phyloP scores from a whole-genome alignment of 352 stramenopile genomes.

The Phytophthora lateralis region DNA sequence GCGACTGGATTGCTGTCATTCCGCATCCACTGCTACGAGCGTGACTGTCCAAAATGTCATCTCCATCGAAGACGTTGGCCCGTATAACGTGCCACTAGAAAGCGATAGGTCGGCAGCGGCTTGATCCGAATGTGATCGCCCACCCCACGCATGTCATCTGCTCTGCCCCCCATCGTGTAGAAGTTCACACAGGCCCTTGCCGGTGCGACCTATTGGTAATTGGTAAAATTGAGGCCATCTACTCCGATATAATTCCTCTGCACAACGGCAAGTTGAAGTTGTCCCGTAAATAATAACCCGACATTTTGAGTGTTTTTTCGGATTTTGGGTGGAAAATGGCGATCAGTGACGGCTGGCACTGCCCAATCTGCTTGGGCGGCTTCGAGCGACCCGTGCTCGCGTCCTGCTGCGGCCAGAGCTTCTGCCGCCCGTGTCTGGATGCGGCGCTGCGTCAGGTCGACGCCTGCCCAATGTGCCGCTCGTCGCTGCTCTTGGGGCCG shows the following conservation, averaged over 20 bases:
- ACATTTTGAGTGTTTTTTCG: too few species aligned
- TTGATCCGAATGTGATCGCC: background rate
- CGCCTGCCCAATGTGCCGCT: constrained; percentile 64
- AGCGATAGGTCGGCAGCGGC: background rate
- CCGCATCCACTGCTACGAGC: too few species aligned
- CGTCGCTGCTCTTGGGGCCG: constrained; percentile 46
- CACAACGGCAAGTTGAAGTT: constrained; percentile 10
- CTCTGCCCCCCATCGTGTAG: too few species aligned
- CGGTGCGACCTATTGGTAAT: too few species aligned
- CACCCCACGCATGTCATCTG: background rate
- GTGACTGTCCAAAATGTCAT: too few species aligned
- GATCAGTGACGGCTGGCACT: constrained; percentile 36
- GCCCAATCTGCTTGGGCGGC: constrained; percentile 60
- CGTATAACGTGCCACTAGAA: too few species aligned
- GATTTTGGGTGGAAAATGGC: constrained; percentile 14
- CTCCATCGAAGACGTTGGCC: too few species aligned
- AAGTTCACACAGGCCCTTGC: too few species aligned
- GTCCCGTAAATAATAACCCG: background rate
- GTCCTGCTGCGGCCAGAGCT: constrained; percentile 72
- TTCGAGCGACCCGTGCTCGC: constrained; percentile 53
- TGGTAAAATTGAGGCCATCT: too few species aligned
- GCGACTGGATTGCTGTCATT: too few species aligned
- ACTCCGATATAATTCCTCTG: too few species aligned
- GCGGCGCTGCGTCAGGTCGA: constrained; percentile 43
- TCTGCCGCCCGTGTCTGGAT: constrained; percentile 62